Conservation (phyloP, 2,329 filamentous ascomycete genomes). For the Cercospora berteroae region DNA sequence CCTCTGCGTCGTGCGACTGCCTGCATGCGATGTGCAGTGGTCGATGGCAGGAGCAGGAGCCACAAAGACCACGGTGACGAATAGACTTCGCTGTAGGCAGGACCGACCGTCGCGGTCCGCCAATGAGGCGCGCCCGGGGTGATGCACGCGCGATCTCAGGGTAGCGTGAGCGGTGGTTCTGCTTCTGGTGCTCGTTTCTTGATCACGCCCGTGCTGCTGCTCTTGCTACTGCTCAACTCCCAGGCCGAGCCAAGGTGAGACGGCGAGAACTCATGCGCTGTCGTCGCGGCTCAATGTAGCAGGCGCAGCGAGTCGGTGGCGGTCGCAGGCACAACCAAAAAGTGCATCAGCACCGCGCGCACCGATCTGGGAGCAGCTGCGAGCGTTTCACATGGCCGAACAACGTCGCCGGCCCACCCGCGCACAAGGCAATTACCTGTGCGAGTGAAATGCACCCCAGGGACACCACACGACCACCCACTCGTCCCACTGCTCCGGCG, state of each 20-base stretch:
- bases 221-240: not conserved
- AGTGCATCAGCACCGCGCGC: not conserved
- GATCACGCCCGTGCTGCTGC: not conserved
- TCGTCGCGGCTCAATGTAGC: not conserved
- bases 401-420: not conserved
- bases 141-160: not conserved
- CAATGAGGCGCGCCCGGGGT: not conserved
- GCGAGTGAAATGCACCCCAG: not conserved
- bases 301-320: not conserved
- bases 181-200: not conserved
- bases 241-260: not conserved
- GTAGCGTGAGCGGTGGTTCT: not conserved
- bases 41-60: not conserved
- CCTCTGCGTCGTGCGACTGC: not conserved
- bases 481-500: not conserved
- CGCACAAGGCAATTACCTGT: not conserved
- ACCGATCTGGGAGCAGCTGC: not conserved
- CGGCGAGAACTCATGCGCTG: not conserved
- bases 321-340: not conserved
- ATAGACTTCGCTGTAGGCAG: not conserved
- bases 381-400: conserved; percentile 2
- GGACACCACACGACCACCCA: not conserved
- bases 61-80: not conserved
- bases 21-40: not conserved
- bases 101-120: not conserved